Evolutionary conservation across 2,329 filamentous ascomycete species (phyloP), one percentile per base, ranked within the genome.

Genomic region (Sordariomycetes sp.): DNA sequence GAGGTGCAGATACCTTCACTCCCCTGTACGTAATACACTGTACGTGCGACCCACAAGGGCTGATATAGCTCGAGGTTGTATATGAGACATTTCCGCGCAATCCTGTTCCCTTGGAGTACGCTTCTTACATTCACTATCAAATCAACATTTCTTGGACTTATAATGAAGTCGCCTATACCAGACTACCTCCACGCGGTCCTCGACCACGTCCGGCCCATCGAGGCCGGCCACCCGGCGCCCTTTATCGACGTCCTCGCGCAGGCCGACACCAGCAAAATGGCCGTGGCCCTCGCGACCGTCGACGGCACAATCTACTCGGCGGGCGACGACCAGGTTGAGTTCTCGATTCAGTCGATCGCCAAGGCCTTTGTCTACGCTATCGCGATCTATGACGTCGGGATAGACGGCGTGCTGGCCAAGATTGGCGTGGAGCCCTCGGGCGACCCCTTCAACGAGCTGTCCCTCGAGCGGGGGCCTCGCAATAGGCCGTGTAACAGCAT

Each of bases 261-360:
- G 36, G 70, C 70, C 6, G 69, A 72, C 60, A 69, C 70, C 8
- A 70, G 69, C 7, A 70, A 67, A 56, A 62, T 72, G 60, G 70
- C 66, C 6, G 68, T 71, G 17, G 69, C 70, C 0, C 59, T 72
- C 17, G 69, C 69, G 4, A 72, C 68, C 65, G 70, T 72, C 7
- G 70, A 72, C 36, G 70, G 70, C 10, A 66, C 69, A 17, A 39
- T 72, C 1, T 72, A 72, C 63, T 71, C 69, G 0, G 67, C 66
- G 1, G 70, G 70, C 2, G 70, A 72, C 59, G 70, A 72, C 53
- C 57, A 63, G 10, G 59, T 70, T 52, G 70, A 72, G 57, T 72
- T 72, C 57, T 72, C 70, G 1, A 72, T 72, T 36, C 69, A 72
- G 57, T 72, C 69, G 61, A 72, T 72, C 55, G 70, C 70, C 13